Evolutionary conservation across 75 land plant species (phyloP), one percentile per base, ranked within the genome.

Genomic region (Pinus albicaulis): DNA sequence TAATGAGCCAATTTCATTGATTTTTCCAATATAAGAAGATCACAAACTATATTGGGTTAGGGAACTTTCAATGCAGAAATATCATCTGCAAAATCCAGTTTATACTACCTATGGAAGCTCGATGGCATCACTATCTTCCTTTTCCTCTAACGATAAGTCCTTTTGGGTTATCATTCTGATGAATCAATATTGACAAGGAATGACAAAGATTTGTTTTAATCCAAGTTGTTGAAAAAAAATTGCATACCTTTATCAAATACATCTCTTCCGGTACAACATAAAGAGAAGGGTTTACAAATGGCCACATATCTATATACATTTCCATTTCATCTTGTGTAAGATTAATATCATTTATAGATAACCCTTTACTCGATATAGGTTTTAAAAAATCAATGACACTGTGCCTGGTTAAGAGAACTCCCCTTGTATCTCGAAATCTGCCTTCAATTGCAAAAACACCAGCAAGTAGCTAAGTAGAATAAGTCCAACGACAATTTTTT

Each of bases 191-290:
- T 98, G 85, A 58, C 98, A 87, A 58, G 99, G 99, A 59, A 94
- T 95, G 79, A 97, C 99, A 84, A 93, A 90, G 64, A 93, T 75
- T 77, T 97, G 99, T 82, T 98, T 88, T 80, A 97, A 77, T 73
- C 99, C 99, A 34, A 97, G 85, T 66, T 97, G 99, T 25, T 98
- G 98, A 78, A 97, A 97, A 28, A 97, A 44, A 44, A 44, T 44
- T 44, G 48, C 7, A 44, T 44, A 44, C 99, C 92, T 98, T 98
- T 44, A 96, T 83, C 78, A 98, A 76, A 69, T 96, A 98, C 99
- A 98, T 98, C 66, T 95, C 99, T 79, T 95, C 99, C 55, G 98
- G 92, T 3, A 98, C 99, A 68, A 98, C 82, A 58, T 98, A 95
- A 3, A 98, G 99, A 14, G 94, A 91, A 6, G 99, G 98, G 64